Evolutionary conservation across 352 stramenopile genomes (phyloP).

Genomic region (Aphanomyces astaci): DNA sequence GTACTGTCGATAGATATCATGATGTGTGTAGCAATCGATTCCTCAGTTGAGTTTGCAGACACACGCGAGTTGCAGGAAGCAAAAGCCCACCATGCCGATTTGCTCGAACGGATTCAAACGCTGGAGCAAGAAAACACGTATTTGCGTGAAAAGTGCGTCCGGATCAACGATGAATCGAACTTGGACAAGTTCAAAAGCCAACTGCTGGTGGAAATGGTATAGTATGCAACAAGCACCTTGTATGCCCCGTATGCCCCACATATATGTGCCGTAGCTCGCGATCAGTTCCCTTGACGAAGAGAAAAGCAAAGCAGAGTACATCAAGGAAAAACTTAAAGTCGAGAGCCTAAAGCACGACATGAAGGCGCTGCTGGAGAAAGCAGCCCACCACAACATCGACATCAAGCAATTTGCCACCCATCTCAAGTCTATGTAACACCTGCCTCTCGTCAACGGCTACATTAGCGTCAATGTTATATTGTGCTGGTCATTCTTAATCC

Average conservation of each 20-base stretch:
- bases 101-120: conserved; percentile 38
- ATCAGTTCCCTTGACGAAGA: conserved; percentile 79
- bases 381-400: conserved; percentile 56
- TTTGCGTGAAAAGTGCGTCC: conserved; percentile 45
- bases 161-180: conserved; percentile 70
- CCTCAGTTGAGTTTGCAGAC: conserved; percentile 33
- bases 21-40: no score
- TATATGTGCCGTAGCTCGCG: conserved; percentile 39
- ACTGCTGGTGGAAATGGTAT: conserved; percentile 79
- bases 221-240: neutral
- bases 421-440: neutral
- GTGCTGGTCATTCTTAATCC: no score
- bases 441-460: no score
- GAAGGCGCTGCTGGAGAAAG: conserved; percentile 58
- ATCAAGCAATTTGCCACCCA: conserved; percentile 38
- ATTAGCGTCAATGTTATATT: no score
- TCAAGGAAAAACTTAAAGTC: conserved; percentile 54
- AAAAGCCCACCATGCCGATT: conserved; percentile 27
- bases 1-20: conserved; percentile 28
- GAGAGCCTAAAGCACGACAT: conserved; percentile 55
- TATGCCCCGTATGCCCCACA: no score
- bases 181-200: conserved; percentile 87
- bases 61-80: conserved; percentile 45
- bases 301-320: conserved; percentile 42
- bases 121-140: conserved; percentile 57